Conservation (phyloP, 768 basidiomycete genomes). For the Tylopilus intermedius region DNA sequence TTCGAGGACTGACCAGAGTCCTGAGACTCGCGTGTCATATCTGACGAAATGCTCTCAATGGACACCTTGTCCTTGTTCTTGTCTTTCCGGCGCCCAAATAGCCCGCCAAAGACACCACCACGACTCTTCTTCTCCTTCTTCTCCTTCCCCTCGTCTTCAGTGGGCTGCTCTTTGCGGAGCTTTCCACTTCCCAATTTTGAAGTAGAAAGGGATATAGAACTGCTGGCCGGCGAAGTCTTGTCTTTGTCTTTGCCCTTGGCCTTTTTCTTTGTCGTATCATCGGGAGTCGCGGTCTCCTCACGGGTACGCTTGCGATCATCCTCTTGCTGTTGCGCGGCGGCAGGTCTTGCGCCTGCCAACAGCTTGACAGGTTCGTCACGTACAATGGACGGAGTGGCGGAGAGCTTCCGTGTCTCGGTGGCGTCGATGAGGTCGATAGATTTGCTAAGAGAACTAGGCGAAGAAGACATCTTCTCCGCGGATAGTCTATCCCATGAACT, state of each 20-base stretch:
- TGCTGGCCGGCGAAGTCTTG: constrained; percentile 30
- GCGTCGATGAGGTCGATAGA: constrained; percentile 63
- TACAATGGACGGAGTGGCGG: constrained; percentile 73
- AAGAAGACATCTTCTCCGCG: constrained; percentile 24
- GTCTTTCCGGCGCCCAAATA: constrained; percentile 76
- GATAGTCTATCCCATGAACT: constrained; percentile 47
- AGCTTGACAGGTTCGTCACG: constrained; percentile 42
- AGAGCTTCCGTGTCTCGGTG: constrained; percentile 71
- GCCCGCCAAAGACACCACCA: constrained; percentile 64
- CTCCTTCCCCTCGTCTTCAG: constrained; percentile 48
- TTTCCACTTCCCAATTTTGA: constrained; percentile 25
- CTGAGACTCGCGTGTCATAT: constrained; percentile 49
- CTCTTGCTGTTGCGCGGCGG: constrained; percentile 43
- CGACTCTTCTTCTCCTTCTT: constrained; percentile 64
- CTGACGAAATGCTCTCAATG: constrained; percentile 49
- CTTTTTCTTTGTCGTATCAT: constrained; percentile 47
- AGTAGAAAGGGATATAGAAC: constrained; percentile 26
- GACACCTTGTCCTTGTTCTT: constrained; percentile 60
- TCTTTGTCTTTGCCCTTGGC: constrained; percentile 47
- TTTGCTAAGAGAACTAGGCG: constrained; percentile 27
- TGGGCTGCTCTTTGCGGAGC: constrained; percentile 42
- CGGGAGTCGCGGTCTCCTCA: constrained; percentile 45
- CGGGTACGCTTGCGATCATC: constrained; percentile 49
- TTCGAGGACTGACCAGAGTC: constrained; percentile 57
- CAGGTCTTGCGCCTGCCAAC: constrained; percentile 27